These are phyloP conservation scores for Coniochaeta ligniaria DNA, from an alignment of 2,329 filamentous ascomycete species.

Conservation along the genomic window DNA sequence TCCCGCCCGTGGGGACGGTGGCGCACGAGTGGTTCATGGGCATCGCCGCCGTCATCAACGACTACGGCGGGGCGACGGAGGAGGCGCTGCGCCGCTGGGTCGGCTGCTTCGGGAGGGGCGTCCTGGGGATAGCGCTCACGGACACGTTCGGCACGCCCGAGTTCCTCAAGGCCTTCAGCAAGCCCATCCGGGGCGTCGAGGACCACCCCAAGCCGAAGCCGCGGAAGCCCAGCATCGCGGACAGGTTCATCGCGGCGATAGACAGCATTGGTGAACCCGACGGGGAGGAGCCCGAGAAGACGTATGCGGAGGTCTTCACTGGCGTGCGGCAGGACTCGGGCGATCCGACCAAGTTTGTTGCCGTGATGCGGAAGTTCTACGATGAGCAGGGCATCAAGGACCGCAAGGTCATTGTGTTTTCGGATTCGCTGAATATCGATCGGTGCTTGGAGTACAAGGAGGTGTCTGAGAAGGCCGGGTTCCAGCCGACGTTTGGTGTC, in stretches of 20 bases:
- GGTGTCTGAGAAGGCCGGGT: conserved; percentile 70
- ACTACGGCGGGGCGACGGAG: conserved; percentile 82
- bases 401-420: conserved; percentile 89
- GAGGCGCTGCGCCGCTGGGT: conserved; percentile 83
- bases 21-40: conserved; percentile 99
- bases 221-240: conserved; percentile 18
- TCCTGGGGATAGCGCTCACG: conserved; percentile 82
- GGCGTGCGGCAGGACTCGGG: conserved; percentile 89
- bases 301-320: conserved; percentile 75
- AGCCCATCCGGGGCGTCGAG: conserved; percentile 44
- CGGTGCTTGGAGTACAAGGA: conserved; percentile 85
- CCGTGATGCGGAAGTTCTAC: conserved; percentile 73
- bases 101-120: conserved; percentile 77
- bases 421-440: conserved; percentile 88
- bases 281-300: conserved; percentile 39
- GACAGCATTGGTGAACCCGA: conserved; percentile 14
- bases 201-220: conserved; percentile 23
- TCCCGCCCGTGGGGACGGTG: conserved; percentile 77
- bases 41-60: conserved; percentile 79
- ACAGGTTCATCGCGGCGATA: conserved; percentile 19
- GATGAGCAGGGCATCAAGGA: conserved; percentile 65
- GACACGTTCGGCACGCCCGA: conserved; percentile 92
- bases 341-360: conserved; percentile 73
- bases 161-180: conserved; percentile 79
- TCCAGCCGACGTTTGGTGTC: conserved; percentile 85